Evolutionary conservation across 2,329 filamentous ascomycete genomes (phyloP).

Genomic region (Cladosporium cucumerinum): DNA sequence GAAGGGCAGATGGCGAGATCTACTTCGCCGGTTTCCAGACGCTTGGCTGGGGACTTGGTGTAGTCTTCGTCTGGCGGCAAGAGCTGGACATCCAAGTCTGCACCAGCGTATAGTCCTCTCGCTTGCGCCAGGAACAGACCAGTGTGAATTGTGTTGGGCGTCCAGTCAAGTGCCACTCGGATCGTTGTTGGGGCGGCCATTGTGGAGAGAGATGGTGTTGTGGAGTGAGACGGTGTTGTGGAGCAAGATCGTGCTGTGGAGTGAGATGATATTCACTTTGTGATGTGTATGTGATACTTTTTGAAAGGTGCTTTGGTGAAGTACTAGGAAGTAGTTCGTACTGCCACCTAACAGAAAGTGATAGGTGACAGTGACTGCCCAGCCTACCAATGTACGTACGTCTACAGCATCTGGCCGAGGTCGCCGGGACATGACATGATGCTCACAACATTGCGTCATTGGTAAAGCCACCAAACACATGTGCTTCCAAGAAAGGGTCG

Average conservation of each 20-base stretch:
- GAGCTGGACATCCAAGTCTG: slow-evolving; percentile 29
- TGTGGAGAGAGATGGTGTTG: not conserved
- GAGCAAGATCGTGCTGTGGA: not conserved
- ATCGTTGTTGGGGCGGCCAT: slow-evolving; percentile 18
- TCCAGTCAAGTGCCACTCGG: slow-evolving; percentile 35
- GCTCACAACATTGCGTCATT: not conserved
- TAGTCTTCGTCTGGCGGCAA: slow-evolving; percentile 29
- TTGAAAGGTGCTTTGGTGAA: not conserved
- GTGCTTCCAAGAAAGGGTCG: not conserved
- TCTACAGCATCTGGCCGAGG: not conserved
- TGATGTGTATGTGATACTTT: not conserved
- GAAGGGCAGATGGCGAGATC: slow-evolving; percentile 34
- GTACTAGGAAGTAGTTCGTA: not conserved
- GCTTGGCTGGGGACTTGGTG: slow-evolving; percentile 31
- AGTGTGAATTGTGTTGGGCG: slow-evolving; percentile 35
- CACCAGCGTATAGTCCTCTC: slow-evolving; percentile 25
- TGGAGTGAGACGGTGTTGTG: not conserved
- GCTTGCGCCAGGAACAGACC: slow-evolving; percentile 30
- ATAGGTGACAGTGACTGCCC: not conserved
- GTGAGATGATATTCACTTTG: not conserved
- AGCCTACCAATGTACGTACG: not conserved
- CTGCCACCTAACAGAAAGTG: not conserved
- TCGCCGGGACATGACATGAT: not conserved
- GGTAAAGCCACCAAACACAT: not conserved
- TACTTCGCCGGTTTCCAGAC: slow-evolving; percentile 28